Conservation (phyloP, 2,329 filamentous ascomycete genomes). For the Fusarium sp. region DNA sequence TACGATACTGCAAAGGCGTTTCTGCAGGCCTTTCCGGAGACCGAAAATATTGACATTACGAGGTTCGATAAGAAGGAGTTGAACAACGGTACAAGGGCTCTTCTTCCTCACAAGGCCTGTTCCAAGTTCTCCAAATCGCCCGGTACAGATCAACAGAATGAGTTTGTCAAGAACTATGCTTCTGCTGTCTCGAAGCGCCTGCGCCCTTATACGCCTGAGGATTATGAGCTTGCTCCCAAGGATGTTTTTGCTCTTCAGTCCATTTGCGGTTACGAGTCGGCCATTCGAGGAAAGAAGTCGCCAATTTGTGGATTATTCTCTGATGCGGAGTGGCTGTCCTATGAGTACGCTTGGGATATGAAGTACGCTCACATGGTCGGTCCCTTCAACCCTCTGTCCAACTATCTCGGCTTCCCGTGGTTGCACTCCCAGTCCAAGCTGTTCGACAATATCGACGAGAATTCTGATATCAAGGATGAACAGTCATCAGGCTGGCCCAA, state of each 20-base stretch:
- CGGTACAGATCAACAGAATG: conserved; percentile 28
- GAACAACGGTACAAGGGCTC: conserved; percentile 38
- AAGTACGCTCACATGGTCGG: conserved; percentile 43
- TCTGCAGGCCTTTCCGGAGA: conserved; percentile 21
- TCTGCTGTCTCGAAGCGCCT: conserved; percentile 26
- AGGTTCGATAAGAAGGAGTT: conserved; percentile 36
- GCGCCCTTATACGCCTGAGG: conserved; percentile 32
- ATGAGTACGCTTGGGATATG: conserved; percentile 44
- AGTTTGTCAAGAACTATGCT: conserved; percentile 37
- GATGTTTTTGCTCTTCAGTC: conserved; percentile 42
- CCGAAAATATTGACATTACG: conserved; percentile 26
- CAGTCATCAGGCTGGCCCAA: conserved; percentile 31
- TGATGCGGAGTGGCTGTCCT: conserved; percentile 39
- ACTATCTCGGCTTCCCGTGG: conserved; percentile 39
- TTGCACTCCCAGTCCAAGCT: conserved; percentile 33
- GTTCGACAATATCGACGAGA: conserved; percentile 14
- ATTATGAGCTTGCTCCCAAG: conserved; percentile 31
- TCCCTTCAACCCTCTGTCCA: conserved; percentile 37
- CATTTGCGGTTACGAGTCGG: conserved; percentile 41
- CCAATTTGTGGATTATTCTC: conserved; percentile 34
- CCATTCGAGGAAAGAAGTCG: conserved; percentile 32
- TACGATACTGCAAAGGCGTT: conserved; percentile 40
- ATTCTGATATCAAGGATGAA: not conserved
- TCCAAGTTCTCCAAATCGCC: conserved; percentile 36
- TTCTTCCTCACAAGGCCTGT: conserved; percentile 42